Evolutionary conservation across 371 early-diverging fungal species (phyloP).

Genomic region (Mucor plumbeus): DNA sequence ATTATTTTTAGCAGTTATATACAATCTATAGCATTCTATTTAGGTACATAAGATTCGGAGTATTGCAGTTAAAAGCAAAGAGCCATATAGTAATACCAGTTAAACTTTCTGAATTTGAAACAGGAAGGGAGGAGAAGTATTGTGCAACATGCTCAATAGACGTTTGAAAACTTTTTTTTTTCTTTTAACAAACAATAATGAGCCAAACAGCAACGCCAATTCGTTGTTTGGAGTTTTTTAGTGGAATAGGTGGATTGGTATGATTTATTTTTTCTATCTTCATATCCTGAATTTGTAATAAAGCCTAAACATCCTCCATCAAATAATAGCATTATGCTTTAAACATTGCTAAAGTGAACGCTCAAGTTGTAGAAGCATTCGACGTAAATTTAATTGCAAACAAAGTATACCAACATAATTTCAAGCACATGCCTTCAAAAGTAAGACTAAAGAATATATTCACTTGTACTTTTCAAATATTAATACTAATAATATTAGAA

Average conservation of each 20-base stretch:
- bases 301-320: not conserved
- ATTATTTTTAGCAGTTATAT: no score
- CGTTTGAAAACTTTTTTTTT: not conserved
- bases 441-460: constrained; percentile 24
- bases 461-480: not conserved
- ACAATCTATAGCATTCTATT: no score
- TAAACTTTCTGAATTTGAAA: not conserved
- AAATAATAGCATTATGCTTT: constrained; percentile 62
- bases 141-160: not conserved
- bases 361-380: constrained; percentile 62
- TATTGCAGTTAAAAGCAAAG: no score
- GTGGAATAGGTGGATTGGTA: constrained; percentile 79
- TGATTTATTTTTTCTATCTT: not conserved
- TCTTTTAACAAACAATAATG: not conserved
- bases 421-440: constrained; percentile 59
- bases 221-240: constrained; percentile 76
- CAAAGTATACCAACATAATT: constrained; percentile 69
- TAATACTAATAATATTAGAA: constrained; percentile 35
- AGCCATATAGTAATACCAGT: no score
- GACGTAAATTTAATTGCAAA: constrained; percentile 81
- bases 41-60: no score
- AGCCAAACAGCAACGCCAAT: constrained; percentile 25
- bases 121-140: not conserved
- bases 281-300: not conserved
- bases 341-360: constrained; percentile 54